Base-by-base conservation (phyloP, 768 basidiomycete genomes). In the Termitomyces sp. region DNA sequence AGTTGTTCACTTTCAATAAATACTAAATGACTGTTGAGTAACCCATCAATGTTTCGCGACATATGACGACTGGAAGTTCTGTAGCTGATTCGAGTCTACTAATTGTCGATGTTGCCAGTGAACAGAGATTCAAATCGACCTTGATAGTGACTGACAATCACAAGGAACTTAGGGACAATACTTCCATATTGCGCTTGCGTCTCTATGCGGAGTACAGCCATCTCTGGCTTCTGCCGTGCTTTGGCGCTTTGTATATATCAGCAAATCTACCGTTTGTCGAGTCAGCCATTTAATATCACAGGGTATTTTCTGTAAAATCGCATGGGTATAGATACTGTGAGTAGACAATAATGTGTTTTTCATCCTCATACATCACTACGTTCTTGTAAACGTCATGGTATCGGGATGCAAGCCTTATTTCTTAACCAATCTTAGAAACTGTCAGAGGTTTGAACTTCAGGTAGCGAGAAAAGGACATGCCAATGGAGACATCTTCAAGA, bases 401-500 rank as follows among this genome's bases (percentile, higher is more conserved):
- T 32, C 9, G 74, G 73, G 37, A 75, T 54, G 63, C 68, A 73
- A 31, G 68, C 61, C 43, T 67, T 61, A 51, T 81, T 80, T 57
- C 74, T 72, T 60, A 82, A 61, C 77, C 77, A 76, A 67, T 79
- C 79, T 78, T 36, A 16, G 22, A 43, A 39, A 29, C 24, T 10
- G 16, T 42, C n/a, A 53, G 41, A 26, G 7, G 8, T 20, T 37
- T 63, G 63, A 62, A 62, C 55, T 46, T 58, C 63, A 22, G 63
- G 32, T 65, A 55, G 60, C 37, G 6, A 20, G 62, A 10, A 29
- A 29, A 24, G 2, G 1, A 32, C 48, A 46, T 41, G 79, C 81
- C 80, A 57, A 83, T 79, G 5, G 74, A 80, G 48, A 85, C 84
- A 68, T 90, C 84, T 70, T 90, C 90, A 46, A 92, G 69, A 71